Conservation (phyloP, 257 asterid species). For the Phtheirospermum japonicum region DNA sequence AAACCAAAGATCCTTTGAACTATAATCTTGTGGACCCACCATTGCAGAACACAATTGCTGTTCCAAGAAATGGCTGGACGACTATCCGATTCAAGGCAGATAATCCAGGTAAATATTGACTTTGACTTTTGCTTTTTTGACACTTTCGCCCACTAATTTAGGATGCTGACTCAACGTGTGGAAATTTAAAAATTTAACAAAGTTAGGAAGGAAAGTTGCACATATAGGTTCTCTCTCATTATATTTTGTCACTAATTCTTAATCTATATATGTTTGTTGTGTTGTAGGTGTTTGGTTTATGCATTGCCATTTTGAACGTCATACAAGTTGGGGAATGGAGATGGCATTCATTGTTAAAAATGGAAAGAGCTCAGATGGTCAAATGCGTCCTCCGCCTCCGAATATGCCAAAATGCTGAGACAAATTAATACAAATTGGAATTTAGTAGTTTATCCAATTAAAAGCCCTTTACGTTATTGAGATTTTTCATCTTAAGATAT, state of each 20-base stretch:
- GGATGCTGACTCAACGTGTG: too few species aligned
- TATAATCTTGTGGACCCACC: slow-evolving; percentile 47
- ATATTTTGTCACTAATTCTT: too few species aligned
- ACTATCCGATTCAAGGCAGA: slow-evolving; percentile 37
- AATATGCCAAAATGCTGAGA: slow-evolving; percentile 42
- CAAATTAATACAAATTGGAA: too few species aligned
- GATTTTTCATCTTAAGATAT: too few species aligned
- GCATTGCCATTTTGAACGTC: slow-evolving; percentile 44
- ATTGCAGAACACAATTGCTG: slow-evolving; percentile 32
- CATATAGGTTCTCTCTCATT: too few species aligned
- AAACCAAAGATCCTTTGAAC: slow-evolving; percentile 34
- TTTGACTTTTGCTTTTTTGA: too few species aligned
- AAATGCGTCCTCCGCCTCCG: slow-evolving; percentile 40
- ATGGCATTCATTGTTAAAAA: slow-evolving; percentile 37
- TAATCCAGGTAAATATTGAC: slow-evolving; percentile 38
- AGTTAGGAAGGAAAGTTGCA: too few species aligned
- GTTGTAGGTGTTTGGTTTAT: slow-evolving; percentile 45
- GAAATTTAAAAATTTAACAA: too few species aligned
- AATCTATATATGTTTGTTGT: too few species aligned
- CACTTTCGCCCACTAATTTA: too few species aligned
- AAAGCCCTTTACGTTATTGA: too few species aligned
- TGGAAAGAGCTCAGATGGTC: slow-evolving; percentile 26
- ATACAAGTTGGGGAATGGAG: slow-evolving; percentile 42
- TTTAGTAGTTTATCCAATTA: too few species aligned
- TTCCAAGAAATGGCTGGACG: slow-evolving; percentile 36